A percentile compares a stretch with the other conserved stretches of the same genome.
Evolutionary conservation across 1,284 basidiomycete genomes (phyloP).

Genomic region (Cystobasidium slooffiae): DNA sequence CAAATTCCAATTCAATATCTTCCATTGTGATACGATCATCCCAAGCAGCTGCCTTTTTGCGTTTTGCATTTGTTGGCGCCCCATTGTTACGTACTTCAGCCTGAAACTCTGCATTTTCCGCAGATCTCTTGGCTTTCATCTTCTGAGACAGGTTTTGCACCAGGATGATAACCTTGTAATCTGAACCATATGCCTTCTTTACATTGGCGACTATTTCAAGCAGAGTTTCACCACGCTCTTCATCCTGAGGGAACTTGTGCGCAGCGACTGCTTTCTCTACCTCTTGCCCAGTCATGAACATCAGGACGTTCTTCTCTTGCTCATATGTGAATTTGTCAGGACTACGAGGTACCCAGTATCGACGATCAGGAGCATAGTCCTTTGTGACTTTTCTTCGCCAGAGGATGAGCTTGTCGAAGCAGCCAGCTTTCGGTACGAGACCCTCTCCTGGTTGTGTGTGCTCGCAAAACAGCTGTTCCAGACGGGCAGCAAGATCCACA

Average conservation of each 20-base stretch:
- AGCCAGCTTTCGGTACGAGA: conserved; percentile 4
- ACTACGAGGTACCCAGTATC: conserved; percentile 18
- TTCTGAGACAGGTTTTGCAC: conserved; percentile 29
- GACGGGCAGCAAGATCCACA: conserved; percentile 16
- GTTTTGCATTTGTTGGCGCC: neutral
- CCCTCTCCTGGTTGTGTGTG: conserved; percentile 1
- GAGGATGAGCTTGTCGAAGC: conserved; percentile 24
- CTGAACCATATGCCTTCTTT: neutral
- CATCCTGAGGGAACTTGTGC: conserved; percentile 4
- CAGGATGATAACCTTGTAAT: conserved; percentile 37
- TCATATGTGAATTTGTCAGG: conserved; percentile 7
- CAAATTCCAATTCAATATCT: conserved; percentile 30
- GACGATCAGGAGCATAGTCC: conserved; percentile 10
- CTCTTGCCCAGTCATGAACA: conserved; percentile 28
- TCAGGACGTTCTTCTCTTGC: conserved; percentile 31
- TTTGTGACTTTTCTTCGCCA: conserved; percentile 31
- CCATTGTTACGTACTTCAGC: conserved; percentile 3
- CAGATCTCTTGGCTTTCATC: conserved; percentile 5
- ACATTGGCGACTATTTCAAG: conserved; percentile 27
- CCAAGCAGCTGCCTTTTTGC: neutral
- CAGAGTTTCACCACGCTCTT: conserved; percentile 8
- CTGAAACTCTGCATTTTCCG: conserved; percentile 31
- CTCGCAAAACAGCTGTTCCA: neutral
- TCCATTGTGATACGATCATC: conserved; percentile 28
- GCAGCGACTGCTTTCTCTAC: conserved; percentile 22